Evolutionary conservation across 768 basidiomycete species (phyloP).

Genomic region (Mycena alexandri): DNA sequence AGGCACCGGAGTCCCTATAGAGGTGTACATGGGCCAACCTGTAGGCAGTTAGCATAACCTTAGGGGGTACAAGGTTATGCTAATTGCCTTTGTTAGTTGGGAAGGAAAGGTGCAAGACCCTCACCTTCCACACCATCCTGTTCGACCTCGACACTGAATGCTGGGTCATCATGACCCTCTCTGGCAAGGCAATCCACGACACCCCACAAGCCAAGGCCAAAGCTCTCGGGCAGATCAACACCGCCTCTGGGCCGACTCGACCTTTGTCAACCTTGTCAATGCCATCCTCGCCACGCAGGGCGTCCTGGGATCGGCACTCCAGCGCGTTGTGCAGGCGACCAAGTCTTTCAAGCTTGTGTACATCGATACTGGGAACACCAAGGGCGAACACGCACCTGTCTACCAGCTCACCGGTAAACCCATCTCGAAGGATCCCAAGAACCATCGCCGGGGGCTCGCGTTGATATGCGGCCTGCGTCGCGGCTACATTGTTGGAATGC

Average conservation of each 20-base stretch:
- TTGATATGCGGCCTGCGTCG: neutral
- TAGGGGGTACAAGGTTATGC: too few relatives aligned
- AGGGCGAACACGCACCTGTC: neutral
- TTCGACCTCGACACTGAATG: neutral
- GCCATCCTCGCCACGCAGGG: neutral
- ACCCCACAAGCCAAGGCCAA: neutral
- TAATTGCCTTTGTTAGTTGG: too few relatives aligned
- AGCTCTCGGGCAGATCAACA: neutral
- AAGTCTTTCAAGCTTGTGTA: neutral
- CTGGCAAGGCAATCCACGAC: neutral
- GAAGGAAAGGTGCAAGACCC: too few relatives aligned
- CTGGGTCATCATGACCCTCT: conserved; percentile 4
- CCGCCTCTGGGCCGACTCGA: neutral
- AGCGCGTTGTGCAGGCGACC: neutral
- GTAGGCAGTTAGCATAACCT: too few relatives aligned
- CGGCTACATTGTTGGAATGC: neutral
- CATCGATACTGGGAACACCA: neutral
- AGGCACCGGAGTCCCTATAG: too few relatives aligned
- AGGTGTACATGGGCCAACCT: too few relatives aligned
- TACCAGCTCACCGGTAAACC: neutral
- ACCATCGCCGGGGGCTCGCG: neutral
- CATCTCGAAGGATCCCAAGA: neutral
- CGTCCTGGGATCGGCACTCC: neutral
- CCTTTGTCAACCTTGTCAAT: neutral
- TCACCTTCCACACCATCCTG: neutral